Conservation (phyloP, 805 yeast species). For the Candida coleopterorum region DNA sequence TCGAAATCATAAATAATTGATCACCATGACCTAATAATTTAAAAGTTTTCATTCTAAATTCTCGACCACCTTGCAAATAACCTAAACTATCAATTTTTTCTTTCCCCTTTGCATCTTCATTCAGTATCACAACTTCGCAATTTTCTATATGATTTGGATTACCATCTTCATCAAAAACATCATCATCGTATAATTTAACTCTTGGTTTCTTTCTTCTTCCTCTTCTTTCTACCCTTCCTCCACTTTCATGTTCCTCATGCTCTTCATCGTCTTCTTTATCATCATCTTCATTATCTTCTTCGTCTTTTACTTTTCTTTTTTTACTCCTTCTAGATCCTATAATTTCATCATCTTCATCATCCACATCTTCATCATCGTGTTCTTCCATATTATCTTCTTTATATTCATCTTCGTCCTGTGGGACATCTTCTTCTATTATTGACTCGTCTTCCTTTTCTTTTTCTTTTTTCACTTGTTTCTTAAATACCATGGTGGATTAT, state of each 20-base stretch:
- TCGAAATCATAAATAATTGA: slow-evolving; percentile 79
- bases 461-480: slow-evolving; percentile 1
- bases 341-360: slow-evolving; percentile 8
- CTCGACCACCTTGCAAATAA: slow-evolving; percentile 63
- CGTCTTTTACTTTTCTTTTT: slow-evolving; percentile 13
- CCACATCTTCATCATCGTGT: slow-evolving; percentile 9
- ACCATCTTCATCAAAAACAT: slow-evolving; percentile 62
- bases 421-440: slow-evolving; percentile 12
- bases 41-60: slow-evolving; percentile 67
- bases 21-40: slow-evolving; percentile 63
- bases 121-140: slow-evolving; percentile 73
- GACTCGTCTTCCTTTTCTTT: slow-evolving; percentile 6
- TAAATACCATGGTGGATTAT: slow-evolving; percentile 1
- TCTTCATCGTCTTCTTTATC: slow-evolving; percentile 21
- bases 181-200: slow-evolving; percentile 32
- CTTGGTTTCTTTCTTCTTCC: slow-evolving; percentile 41
- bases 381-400: slow-evolving; percentile 11
- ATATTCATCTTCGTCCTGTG: slow-evolving; percentile 14
- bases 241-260: slow-evolving; percentile 12
- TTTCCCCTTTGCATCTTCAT: slow-evolving; percentile 74
- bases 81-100: slow-evolving; percentile 68
- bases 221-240: slow-evolving; percentile 23
- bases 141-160: slow-evolving; percentile 56
- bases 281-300: slow-evolving; percentile 17
- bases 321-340: slow-evolving; percentile 9